Percentiles rank a stretch among this genome's conserved stretches.
phyloP scores from a whole-genome alignment of 345 rosid genomes.

The Gynandropsis gynandra region DNA sequence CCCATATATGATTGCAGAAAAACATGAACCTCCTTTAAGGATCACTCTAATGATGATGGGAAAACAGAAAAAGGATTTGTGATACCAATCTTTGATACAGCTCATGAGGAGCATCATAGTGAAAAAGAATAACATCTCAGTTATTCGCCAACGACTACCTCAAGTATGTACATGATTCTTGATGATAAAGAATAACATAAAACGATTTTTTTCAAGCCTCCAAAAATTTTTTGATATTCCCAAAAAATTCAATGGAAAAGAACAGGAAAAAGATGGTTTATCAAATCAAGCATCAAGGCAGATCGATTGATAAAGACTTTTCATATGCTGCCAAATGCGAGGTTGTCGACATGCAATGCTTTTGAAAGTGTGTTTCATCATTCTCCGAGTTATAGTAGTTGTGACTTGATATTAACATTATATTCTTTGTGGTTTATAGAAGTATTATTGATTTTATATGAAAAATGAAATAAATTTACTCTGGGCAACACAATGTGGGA shows the following conservation, averaged over 20 bases:
- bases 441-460: too few relatives aligned
- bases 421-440: too few relatives aligned
- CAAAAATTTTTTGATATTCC: background rate
- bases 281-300: background rate
- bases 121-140: conserved; percentile 5
- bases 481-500: too few relatives aligned
- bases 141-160: conserved; percentile 10
- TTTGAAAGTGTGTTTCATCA: conserved; percentile 24
- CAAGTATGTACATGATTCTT: too few relatives aligned
- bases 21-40: conserved; percentile 34
- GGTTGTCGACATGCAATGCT: conserved; percentile 18
- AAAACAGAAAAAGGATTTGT: conserved; percentile 15
- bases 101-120: conserved; percentile 11
- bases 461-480: too few relatives aligned
- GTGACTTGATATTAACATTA: too few relatives aligned
- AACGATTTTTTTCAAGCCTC: conserved; percentile 4
- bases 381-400: too few relatives aligned
- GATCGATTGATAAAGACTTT: too few relatives aligned
- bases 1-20: conserved; percentile 61
- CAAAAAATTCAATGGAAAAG: conserved; percentile 3
- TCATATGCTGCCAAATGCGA: too few relatives aligned
- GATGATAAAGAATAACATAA: too few relatives aligned
- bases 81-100: too few relatives aligned
- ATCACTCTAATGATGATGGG: conserved; percentile 25
- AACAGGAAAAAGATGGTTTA: too few relatives aligned